Percentiles rank a stretch among this genome's conserved stretches.
Evolutionary conservation across 192 early-diverging fungal species (phyloP).

Genomic region (Spinellus fusiger): DNA sequence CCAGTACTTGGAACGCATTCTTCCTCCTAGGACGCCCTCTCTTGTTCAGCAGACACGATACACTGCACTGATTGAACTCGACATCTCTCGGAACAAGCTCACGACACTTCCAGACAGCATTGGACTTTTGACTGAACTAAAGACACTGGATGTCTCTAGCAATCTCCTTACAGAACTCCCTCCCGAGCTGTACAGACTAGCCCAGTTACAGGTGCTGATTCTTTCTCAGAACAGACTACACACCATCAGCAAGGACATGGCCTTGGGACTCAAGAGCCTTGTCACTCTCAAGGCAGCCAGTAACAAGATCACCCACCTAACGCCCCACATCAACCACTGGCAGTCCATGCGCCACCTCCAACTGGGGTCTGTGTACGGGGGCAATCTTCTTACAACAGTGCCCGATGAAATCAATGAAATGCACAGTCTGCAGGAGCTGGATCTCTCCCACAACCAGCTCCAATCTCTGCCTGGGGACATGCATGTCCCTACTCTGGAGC

Average conservation of each 20-base stretch:
- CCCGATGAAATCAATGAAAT: constrained; percentile 39
- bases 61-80: constrained; percentile 39
- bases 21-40: constrained; percentile 27
- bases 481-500: constrained; percentile 17
- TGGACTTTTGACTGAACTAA: constrained; percentile 24
- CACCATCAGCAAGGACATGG: constrained; percentile 31
- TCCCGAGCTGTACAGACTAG: constrained; percentile 35
- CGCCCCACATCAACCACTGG: constrained; percentile 28
- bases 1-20: constrained; percentile 21
- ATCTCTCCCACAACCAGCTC: constrained; percentile 46
- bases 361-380: constrained; percentile 48
- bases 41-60: constrained; percentile 1
- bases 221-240: constrained; percentile 44
- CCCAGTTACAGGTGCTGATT: constrained; percentile 37
- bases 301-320: constrained; percentile 38
- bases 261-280: constrained; percentile 31
- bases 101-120: constrained; percentile 34
- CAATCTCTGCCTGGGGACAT: constrained; percentile 30
- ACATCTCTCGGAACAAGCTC: constrained; percentile 48
- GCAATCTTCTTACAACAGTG: constrained; percentile 35
- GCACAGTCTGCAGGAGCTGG: constrained; percentile 39
- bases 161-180: constrained; percentile 46
- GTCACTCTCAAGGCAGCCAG: constrained; percentile 34
- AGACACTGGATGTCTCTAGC: constrained; percentile 37
- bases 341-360: constrained; percentile 36